Percentiles rank a stretch among this genome's conserved stretches.
phyloP scores from a whole-genome alignment of 768 basidiomycete species.

The Tulasnella sp. region DNA sequence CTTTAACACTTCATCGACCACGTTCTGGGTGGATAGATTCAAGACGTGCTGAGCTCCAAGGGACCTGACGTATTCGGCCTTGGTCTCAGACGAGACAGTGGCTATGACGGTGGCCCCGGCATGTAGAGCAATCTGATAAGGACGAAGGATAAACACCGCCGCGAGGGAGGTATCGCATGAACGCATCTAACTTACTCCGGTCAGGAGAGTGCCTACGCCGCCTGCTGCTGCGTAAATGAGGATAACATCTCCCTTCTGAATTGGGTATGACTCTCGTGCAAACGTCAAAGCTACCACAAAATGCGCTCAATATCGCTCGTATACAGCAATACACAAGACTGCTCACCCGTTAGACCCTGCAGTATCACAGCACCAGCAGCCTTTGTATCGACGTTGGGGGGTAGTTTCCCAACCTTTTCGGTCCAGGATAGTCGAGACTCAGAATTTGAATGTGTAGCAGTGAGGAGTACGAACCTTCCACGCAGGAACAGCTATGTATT shows the following conservation, averaged over 20 bases:
- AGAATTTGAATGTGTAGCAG: no score
- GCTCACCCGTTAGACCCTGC: slow-evolving; percentile 57
- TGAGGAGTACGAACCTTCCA: no score
- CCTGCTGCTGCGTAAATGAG: slow-evolving; percentile 89
- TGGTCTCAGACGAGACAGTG: slow-evolving; percentile 76
- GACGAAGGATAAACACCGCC: no score
- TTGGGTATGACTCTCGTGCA: slow-evolving; percentile 74
- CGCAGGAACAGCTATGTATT: slow-evolving; percentile 62
- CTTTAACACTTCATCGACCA: slow-evolving; percentile 59
- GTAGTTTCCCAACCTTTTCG: slow-evolving; percentile 50
- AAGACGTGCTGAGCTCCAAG: slow-evolving; percentile 85
- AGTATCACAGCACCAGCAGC: slow-evolving; percentile 57
- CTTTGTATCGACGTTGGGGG: slow-evolving; percentile 45
- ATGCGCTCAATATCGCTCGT: neutral
- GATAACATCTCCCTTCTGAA: slow-evolving; percentile 68
- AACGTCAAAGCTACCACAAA: slow-evolving; percentile 43
- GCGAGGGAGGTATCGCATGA: neutral
- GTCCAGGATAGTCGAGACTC: no score
- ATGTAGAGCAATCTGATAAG: slow-evolving; percentile 56
- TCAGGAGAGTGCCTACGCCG: slow-evolving; percentile 49
- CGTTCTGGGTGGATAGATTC: slow-evolving; percentile 63
- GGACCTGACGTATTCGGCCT: slow-evolving; percentile 66
- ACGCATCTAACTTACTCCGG: slow-evolving; percentile 28
- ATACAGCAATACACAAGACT: neutral
- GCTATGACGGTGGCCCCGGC: slow-evolving; percentile 86